phyloP scores from a whole-genome alignment of 306 rosid species.

The Malus sylvestris region DNA sequence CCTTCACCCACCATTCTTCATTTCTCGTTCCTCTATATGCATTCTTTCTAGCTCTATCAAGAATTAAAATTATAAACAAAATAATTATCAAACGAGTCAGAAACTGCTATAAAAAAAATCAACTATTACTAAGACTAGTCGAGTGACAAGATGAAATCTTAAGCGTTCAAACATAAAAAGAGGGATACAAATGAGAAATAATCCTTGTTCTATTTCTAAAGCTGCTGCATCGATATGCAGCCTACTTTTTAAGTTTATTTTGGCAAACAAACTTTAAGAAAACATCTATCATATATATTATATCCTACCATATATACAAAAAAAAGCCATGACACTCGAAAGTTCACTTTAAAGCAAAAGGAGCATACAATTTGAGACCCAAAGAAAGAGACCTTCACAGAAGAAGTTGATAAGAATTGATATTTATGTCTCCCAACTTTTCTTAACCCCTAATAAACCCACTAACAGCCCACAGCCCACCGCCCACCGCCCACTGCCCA shows the following conservation, averaged over 20 bases:
- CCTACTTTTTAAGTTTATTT: background rate
- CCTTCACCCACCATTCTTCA: background rate
- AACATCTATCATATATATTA: background rate
- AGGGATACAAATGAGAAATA: too few relatives aligned
- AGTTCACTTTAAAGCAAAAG: background rate
- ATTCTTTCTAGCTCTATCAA: too few relatives aligned
- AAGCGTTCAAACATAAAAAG: too few relatives aligned
- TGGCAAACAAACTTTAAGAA: background rate
- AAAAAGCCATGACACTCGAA: background rate
- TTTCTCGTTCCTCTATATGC: too few relatives aligned
- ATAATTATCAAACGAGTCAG: too few relatives aligned
- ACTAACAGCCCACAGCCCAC: background rate
- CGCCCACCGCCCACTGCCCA: background rate
- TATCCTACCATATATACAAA: background rate
- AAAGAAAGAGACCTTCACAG: background rate
- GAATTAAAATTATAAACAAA: too few relatives aligned
- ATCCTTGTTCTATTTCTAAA: background rate
- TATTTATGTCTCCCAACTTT: background rate
- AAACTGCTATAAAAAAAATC: too few relatives aligned
- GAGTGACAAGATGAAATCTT: background rate
- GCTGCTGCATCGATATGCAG: background rate
- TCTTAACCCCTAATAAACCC: background rate
- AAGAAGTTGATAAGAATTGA: background rate
- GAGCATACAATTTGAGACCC: conserved; percentile 3
- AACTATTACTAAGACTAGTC: background rate